Evolutionary conservation across 192 early-diverging fungal genomes (phyloP).

Genomic region (Coemansia sp.): DNA sequence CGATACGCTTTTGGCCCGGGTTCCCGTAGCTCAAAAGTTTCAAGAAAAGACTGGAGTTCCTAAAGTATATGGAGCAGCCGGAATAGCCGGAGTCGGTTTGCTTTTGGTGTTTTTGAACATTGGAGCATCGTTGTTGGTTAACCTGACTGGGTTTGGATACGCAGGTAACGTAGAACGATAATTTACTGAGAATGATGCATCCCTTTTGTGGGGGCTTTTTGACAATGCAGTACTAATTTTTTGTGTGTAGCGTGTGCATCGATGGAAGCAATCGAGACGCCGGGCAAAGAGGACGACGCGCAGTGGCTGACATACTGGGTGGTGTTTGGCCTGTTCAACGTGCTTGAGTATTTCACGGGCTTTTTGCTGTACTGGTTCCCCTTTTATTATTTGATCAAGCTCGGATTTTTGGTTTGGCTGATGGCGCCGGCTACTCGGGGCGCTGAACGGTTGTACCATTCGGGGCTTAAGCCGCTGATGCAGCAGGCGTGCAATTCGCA

Average conservation of each 20-base stretch:
- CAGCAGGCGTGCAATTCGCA: conserved; percentile 37
- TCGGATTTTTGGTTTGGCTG: conserved; percentile 82
- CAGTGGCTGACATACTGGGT: conserved; percentile 93
- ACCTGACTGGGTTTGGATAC: conserved; percentile 89
- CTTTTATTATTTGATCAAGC: conserved; percentile 94
- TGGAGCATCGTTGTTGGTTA: conserved; percentile 72
- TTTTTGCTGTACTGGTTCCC: conserved; percentile 89
- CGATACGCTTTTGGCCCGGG: conserved; percentile 73
- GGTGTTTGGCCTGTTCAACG: conserved; percentile 86
- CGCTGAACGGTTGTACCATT: conserved; percentile 76
- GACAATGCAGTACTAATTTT: too few relatives aligned
- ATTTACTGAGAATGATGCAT: too few relatives aligned
- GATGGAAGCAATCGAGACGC: conserved; percentile 89
- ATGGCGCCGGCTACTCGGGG: conserved; percentile 73
- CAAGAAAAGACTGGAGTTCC: conserved; percentile 78
- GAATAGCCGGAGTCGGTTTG: conserved; percentile 59
- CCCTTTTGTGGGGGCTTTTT: too few relatives aligned
- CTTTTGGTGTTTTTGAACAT: conserved; percentile 92
- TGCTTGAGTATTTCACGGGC: conserved; percentile 87
- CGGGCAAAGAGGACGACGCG: conserved; percentile 73
- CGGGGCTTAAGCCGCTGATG: conserved; percentile 74
- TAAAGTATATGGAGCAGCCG: conserved; percentile 79
- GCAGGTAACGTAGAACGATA: conserved; percentile 57
- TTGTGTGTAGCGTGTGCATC: conserved; percentile 72
- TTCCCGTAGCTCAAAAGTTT: conserved; percentile 63